phyloP scores from a whole-genome alignment of 108 stramenopile genomes.

The Conticribra weissflogii region DNA sequence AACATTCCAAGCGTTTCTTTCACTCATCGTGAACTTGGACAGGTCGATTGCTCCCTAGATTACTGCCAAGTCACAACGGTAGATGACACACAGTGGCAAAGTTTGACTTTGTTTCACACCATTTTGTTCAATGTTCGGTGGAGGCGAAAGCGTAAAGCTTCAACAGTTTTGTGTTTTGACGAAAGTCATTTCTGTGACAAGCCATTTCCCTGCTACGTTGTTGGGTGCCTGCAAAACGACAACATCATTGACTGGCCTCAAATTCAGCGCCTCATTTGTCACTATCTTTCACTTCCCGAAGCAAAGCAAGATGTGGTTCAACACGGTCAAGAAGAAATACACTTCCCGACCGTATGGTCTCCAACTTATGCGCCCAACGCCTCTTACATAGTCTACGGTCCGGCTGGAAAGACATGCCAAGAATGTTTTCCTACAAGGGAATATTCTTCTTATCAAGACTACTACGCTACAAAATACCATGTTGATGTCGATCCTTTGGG shows the following conservation, averaged over 20 bases:
- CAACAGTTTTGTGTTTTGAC: constrained; percentile 31
- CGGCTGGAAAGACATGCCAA: constrained; percentile 29
- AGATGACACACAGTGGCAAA: constrained; percentile 14
- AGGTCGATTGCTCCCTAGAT: constrained; percentile 29
- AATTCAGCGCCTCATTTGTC: constrained; percentile 38
- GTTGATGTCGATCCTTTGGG: constrained; percentile 20
- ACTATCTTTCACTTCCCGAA: too few species aligned
- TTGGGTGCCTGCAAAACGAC: constrained; percentile 44
- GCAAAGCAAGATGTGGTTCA: too few species aligned
- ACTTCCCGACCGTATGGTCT: constrained; percentile 44
- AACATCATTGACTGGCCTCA: constrained; percentile 50
- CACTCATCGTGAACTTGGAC: constrained; percentile 52
- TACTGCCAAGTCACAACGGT: not conserved
- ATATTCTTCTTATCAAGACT: constrained; percentile 47
- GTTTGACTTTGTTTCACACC: constrained; percentile 33
- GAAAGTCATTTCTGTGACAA: constrained; percentile 9
- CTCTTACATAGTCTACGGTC: constrained; percentile 51
- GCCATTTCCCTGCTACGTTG: constrained; percentile 30
- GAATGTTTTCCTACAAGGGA: constrained; percentile 42
- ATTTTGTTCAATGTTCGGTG: constrained; percentile 58
- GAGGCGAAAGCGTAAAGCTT: constrained; percentile 31
- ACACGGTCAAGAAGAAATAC: too few species aligned
- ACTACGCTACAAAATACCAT: constrained; percentile 27
- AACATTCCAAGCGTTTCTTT: constrained; percentile 16
- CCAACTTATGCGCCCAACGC: constrained; percentile 33